Percentiles rank a stretch among this genome's conserved stretches.
Evolutionary conservation across 331 rosid genomes (phyloP).

Genomic region (Malus hybrid): DNA sequence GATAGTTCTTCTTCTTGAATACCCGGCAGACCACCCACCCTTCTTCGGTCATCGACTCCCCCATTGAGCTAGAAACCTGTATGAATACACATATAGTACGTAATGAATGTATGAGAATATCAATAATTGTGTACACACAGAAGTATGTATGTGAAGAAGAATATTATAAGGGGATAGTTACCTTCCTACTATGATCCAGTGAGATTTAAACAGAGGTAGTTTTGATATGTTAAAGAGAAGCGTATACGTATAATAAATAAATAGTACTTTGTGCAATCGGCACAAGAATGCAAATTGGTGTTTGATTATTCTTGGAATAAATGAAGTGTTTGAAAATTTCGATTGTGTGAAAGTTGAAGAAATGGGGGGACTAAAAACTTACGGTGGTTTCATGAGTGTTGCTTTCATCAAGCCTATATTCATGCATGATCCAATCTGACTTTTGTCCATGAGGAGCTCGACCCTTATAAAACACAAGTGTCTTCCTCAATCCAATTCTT

Average conservation of each 20-base stretch:
- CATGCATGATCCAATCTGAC: conserved; percentile 67
- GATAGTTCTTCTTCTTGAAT: conserved; percentile 39
- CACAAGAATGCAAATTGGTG: neutral
- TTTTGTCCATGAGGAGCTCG: conserved; percentile 62
- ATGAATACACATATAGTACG: neutral
- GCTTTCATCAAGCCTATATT: conserved; percentile 46
- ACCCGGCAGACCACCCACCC: conserved; percentile 50
- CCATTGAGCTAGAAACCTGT: conserved; percentile 24
- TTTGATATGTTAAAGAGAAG: neutral
- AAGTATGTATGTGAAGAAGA: neutral
- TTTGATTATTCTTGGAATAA: neutral
- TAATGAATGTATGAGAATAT: neutral
- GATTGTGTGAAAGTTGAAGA: neutral
- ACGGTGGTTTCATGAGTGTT: conserved; percentile 23
- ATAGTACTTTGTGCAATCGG: neutral
- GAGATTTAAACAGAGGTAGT: neutral
- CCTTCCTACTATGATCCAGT: neutral
- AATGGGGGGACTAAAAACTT: neutral
- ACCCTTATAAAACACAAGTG: conserved; percentile 54
- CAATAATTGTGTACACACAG: neutral
- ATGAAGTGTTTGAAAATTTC: neutral
- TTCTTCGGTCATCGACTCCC: conserved; percentile 27
- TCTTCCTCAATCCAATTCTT: conserved; percentile 52
- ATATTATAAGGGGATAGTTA: neutral
- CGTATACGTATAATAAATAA: neutral